Base-by-base conservation (phyloP, 2,329 filamentous ascomycete genomes). In the Amphichorda felina region DNA sequence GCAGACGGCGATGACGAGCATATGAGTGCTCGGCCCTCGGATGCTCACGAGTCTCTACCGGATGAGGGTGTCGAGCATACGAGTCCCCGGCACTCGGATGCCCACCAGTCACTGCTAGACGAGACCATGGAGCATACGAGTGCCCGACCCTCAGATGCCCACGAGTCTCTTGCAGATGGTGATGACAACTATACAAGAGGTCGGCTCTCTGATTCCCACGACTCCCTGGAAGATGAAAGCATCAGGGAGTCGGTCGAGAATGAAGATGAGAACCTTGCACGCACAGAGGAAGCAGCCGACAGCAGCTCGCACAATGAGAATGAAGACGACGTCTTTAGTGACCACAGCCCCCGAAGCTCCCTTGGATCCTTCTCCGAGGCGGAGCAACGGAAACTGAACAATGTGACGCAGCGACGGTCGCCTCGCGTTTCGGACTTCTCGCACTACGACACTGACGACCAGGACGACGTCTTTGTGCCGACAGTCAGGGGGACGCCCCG, bases 241-340 rank as follows among this genome's bases (percentile, higher is more conserved):
- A 30, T 30, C 31, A 14, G 5, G n/a, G 36, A 33, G 28, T 38
- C 39, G 24, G 25, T 36, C 33, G 28, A 34, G 24, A 8, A 18
- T 15, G 28, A 22, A 11, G 30, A 33, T 14, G 36, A 24, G 6
- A 18, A 35, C 24, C 42, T 37, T 42, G 17, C 6, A 15, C 33
- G 13, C 25, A 17, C 26, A 17, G 27, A 16, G n/a, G 32, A 30
- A 26, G 38, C 16, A 11, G 50, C 53, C 7, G 61, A 69, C 32
- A 64, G 57, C 47, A 68, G 64, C 50, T 72, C 66, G 1, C 68
- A 67, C 36, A 60, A 70, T 39, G 66, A 64, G 21, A 57, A 59
- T 30, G 68, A 72, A 16, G 68, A 73, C 44, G 70, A 75, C 34
- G 66, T 76, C 14, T 76, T 77, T 47, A 75, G 70, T 52, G 68